These are phyloP conservation scores for Fraxinus ornus DNA, from an alignment of 305 asterid genomes.

Conservation along the genomic window DNA sequence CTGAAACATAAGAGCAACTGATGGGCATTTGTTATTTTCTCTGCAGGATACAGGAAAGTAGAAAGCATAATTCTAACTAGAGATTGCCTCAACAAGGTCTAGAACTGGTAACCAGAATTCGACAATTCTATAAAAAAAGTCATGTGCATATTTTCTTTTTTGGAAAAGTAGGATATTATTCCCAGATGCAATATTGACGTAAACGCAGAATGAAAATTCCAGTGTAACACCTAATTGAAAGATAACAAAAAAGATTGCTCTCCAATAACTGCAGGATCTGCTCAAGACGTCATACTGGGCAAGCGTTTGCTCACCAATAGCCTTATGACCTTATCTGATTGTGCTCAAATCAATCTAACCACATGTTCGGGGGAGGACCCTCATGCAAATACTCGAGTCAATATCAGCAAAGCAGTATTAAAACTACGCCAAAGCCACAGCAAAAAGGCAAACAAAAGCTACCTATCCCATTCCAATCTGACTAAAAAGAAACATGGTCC, in stretches of 20 bases:
- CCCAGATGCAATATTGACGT: background rate
- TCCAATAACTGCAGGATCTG: background rate
- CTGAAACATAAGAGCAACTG: constrained; percentile 65
- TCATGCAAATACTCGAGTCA: background rate
- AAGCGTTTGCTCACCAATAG: background rate
- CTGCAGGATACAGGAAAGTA: constrained; percentile 34
- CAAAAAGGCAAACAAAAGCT: constrained; percentile 10
- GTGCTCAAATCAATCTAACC: background rate
- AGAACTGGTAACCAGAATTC: background rate
- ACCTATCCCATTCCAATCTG: constrained; percentile 2
- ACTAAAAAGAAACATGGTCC: background rate
- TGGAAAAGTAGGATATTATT: background rate
- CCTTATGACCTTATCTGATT: background rate
- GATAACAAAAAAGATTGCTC: background rate
- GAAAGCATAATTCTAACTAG: background rate
- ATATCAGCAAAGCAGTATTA: background rate
- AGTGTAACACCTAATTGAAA: background rate
- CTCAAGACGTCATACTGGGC: background rate
- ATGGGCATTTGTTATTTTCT: constrained; percentile 46
- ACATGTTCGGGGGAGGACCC: background rate
- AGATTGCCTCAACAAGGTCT: background rate
- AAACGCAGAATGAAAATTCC: background rate
- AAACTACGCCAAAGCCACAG: background rate
- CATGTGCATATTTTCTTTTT: background rate
- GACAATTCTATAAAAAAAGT: background rate